Base-by-base conservation (phyloP, 2,329 filamentous ascomycete genomes). In the Pleoardoris graminearum region DNA sequence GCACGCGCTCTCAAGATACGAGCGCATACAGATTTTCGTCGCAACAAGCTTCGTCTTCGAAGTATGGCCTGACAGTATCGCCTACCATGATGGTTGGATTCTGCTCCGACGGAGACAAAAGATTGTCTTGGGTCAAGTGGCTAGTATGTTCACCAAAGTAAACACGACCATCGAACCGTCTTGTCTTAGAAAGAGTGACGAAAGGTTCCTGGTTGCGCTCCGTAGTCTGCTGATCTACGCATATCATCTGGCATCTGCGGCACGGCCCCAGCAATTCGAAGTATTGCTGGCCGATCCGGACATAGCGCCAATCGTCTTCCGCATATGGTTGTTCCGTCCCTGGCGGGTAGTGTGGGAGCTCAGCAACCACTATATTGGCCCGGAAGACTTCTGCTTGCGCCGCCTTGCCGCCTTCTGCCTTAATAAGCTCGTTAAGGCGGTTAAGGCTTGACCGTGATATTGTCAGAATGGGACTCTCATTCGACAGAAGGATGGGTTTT, bases 221-320 rank as follows among this genome's bases (percentile, higher is more conserved):
- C 0, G 86, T 91, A 11, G 88, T 96, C 41, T 85, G 79, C 71
- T 97, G 94, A 66, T 99, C 87, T 39, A 97, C 85, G 69, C 93
- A 97, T 8, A 99, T 88, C 92, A 99, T 97, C 71, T 96, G 91
- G 63, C 94, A 99, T 53, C 94, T 80, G 54, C 91, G 84, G 66
- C 94, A 99, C 3, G 89, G 84, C 0, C 92, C 93, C 4, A 97
- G 76, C 65, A 95, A 84, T 55, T 88, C 80, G 63, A 90, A 89
- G 8, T 75, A 72, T 53, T 86, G 80, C 66, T 71, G 61, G 1
- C 88, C 89, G 51, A 97, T 88, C 7, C 75, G 79, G 35, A 96
- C 65, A 14, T 74, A 79, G 11, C 77, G 78, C 93, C 93, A 97
- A 5, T 76, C 71, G 61, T 97, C 94, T 74, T 97, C 93, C 0